A percentile compares a stretch with the other conserved stretches of the same genome.
Conservation (phyloP, 108 stramenopile species). For the Cyclostephanos tholiformis region DNA sequence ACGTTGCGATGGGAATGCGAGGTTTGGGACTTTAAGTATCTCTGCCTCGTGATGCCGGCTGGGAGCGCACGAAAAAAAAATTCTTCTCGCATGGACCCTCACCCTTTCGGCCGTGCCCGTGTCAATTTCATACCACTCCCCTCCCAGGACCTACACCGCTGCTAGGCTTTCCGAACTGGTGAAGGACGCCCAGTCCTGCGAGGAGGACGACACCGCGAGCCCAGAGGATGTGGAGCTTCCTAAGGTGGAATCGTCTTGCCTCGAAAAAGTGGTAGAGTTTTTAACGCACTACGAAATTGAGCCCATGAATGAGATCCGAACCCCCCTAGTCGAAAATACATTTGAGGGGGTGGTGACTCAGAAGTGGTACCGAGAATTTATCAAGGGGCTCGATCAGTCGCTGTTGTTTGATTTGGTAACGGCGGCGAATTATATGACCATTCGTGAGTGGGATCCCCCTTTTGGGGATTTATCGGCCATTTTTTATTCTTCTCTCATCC, state of each 20-base stretch:
- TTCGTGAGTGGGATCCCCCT: slow-evolving; percentile 40
- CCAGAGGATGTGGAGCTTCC: slow-evolving; percentile 54
- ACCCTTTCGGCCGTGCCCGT: slow-evolving; percentile 1
- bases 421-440: slow-evolving; percentile 83
- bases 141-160: slow-evolving; percentile 27
- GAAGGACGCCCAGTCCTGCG: slow-evolving; percentile 33
- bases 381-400: slow-evolving; percentile 60
- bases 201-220: slow-evolving; percentile 28
- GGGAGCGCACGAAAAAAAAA: background rate
- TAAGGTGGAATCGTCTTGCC: slow-evolving; percentile 53
- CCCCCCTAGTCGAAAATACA: slow-evolving; percentile 66
- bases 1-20: background rate
- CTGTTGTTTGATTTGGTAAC: slow-evolving; percentile 78
- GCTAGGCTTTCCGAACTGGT: slow-evolving; percentile 47
- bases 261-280: slow-evolving; percentile 77
- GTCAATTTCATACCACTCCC: background rate
- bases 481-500: background rate
- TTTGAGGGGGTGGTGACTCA: slow-evolving; percentile 78
- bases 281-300: slow-evolving; percentile 71
- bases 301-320: slow-evolving; percentile 70
- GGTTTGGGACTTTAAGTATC: background rate
- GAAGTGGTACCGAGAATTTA: slow-evolving; percentile 75
- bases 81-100: background rate
- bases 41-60: background rate
- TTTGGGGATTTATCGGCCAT: background rate